Conservation (phyloP, 805 yeast genomes). For the Saturnispora diversa region DNA sequence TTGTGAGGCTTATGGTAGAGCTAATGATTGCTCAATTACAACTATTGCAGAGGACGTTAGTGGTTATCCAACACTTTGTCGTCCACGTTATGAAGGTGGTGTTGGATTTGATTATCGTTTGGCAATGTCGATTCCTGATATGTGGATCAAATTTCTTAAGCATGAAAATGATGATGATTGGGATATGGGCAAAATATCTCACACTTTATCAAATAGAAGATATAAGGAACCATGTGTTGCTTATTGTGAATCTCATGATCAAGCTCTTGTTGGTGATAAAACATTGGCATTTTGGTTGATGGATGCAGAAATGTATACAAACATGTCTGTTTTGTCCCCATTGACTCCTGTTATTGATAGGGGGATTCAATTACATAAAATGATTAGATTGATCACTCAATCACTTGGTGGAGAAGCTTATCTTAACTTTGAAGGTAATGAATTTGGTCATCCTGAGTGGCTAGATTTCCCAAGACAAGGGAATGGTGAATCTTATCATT, state of each 20-base stretch:
- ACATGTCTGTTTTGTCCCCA: conserved; percentile 74
- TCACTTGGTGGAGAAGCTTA: conserved; percentile 96
- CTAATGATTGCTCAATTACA: conserved; percentile 32
- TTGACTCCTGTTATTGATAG: conserved; percentile 76
- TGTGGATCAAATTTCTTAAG: conserved; percentile 95
- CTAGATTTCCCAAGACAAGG: conserved; percentile 92
- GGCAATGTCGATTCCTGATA: conserved; percentile 97
- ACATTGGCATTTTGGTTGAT: conserved; percentile 95
- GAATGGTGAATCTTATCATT: conserved; percentile 80
- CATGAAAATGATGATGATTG: conserved; percentile 82
- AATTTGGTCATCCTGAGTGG: conserved; percentile 99
- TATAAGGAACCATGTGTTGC: conserved; percentile 83
- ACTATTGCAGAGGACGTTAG: conserved; percentile 95
- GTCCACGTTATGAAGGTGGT: conserved; percentile 70
- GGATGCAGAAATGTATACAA: conserved; percentile 97
- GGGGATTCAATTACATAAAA: conserved; percentile 83
- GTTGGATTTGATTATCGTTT: conserved; percentile 89
- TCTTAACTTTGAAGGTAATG: conserved; percentile 93
- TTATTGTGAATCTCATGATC: conserved; percentile 94
- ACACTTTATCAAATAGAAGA: conserved; percentile 80
- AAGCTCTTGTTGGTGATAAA: conserved; percentile 95
- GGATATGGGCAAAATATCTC: conserved; percentile 76
- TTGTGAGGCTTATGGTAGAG: conserved; percentile 43
- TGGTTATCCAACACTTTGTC: conserved; percentile 93
- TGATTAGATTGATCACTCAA: conserved; percentile 82